Conservation (phyloP, 345 rosid species). For the Hirschfeldia incana region DNA sequence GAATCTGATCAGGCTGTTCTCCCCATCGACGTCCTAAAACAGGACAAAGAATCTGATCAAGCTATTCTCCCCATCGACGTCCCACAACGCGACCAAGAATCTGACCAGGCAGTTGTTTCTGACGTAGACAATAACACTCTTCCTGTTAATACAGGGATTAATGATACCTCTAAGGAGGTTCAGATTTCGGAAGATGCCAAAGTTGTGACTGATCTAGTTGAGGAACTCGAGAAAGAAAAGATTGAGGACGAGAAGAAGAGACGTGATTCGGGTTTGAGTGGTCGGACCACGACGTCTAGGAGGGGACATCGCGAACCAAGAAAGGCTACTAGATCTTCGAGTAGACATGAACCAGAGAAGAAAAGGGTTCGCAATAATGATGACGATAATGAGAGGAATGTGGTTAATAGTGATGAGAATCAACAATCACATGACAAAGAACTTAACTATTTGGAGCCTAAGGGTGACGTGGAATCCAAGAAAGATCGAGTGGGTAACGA, state of each 20-base stretch:
- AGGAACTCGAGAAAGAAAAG: slow-evolving; percentile 29
- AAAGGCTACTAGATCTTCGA: slow-evolving; percentile 29
- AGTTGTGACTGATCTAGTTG: slow-evolving; percentile 29
- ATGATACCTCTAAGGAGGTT: not conserved
- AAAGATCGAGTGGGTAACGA: slow-evolving; percentile 20
- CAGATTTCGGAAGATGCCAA: slow-evolving; percentile 28
- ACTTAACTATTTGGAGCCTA: slow-evolving; percentile 8
- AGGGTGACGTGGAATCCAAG: slow-evolving; percentile 1
- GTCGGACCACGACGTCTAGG: slow-evolving; percentile 4
- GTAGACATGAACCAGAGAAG: slow-evolving; percentile 10
- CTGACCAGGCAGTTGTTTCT: slow-evolving; percentile 22
- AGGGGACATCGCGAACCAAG: slow-evolving; percentile 20
- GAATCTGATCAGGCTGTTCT: slow-evolving; percentile 33
- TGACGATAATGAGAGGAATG: slow-evolving; percentile 1
- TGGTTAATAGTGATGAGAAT: slow-evolving; percentile 16
- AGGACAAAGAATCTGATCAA: slow-evolving; percentile 19
- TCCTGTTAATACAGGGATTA: slow-evolving; percentile 5
- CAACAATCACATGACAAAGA: slow-evolving; percentile 19
- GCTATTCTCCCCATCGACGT: slow-evolving; percentile 6
- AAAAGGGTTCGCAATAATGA: slow-evolving; percentile 10
- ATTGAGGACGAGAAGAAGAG: slow-evolving; percentile 12
- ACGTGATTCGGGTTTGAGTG: slow-evolving; percentile 12
- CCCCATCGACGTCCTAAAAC: not conserved
- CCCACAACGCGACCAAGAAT: not conserved
- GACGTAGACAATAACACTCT: slow-evolving; percentile 19